Base-by-base conservation (phyloP, 1,284 basidiomycete species). In the Exobasidium rhododendri region DNA sequence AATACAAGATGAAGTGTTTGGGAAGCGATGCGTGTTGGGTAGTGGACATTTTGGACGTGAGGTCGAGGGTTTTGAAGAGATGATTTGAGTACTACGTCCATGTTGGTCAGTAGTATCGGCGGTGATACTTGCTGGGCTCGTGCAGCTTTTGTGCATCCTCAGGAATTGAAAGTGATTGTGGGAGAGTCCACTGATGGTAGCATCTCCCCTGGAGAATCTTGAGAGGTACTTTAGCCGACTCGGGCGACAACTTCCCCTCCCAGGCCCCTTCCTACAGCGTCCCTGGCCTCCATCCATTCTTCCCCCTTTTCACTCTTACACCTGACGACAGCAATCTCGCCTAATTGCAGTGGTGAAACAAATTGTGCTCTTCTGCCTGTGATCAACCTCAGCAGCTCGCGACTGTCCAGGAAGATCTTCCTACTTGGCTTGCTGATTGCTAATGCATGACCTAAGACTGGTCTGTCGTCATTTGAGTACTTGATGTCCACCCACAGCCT, bases 401-500 rank as follows among this genome's bases (percentile, higher is more conserved):
- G 81, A 55, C 84, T 68, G 55, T 87, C 85, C 87, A 94, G 87
- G 72, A 85, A 86, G 35, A 94, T 83, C 50, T 86, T 84, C 73
- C 87, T 86, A 75, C 86, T 88, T 2, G 90, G 89, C 76, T 84
- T 86, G 80, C 86, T 87, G 70, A 92, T 83, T 73, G 90, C 84
- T 69, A 86, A 84, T 86, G 91, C 89, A 68, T 83, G 76, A 57
- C 82, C 84, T 62, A 94, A 83, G 20, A 94, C 90, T 0, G 91
- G 89, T 30, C 86, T 81, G 81, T 94, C 90, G 68, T 90, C 87
- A 1, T 66, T 56, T 56, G 90, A 85, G 81, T 92, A 94, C 81
- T 94, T 94, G 68, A 94, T 86, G 65, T 90, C 86, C 2, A 89
- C 89, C 91, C 92, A 93, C 80, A 94, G 89, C 35, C 76, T 52